phyloP scores from a whole-genome alignment of 768 basidiomycete genomes.

The Suillus brevipes region DNA sequence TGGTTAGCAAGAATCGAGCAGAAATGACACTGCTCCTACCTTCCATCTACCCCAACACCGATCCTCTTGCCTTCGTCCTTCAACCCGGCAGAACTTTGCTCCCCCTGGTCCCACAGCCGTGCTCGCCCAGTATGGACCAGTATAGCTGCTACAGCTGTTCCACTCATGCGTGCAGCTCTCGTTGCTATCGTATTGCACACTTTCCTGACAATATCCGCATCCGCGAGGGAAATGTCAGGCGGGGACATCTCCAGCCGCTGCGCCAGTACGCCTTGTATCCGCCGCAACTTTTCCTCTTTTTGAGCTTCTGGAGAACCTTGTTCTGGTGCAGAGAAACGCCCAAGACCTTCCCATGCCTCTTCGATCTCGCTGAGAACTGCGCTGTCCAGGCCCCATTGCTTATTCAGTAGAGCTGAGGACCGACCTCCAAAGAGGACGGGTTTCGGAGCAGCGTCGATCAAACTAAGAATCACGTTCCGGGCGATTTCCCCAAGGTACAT shows the following conservation, averaged over 20 bases:
- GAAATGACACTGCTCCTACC: conserved; percentile 42
- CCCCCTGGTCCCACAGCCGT: conserved; percentile 45
- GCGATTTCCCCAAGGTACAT: conserved; percentile 98
- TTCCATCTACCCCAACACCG: conserved; percentile 90
- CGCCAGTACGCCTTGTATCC: conserved; percentile 60
- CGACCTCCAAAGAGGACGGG: conserved; percentile 80
- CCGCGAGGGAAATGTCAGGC: conserved; percentile 54
- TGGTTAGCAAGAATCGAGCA: conserved; percentile 1
- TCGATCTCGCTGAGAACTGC: conserved; percentile 88
- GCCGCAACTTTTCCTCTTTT: conserved; percentile 42
- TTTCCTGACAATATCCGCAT: conserved; percentile 82
- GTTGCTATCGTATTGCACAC: conserved; percentile 74
- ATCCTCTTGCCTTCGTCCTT: conserved; percentile 50
- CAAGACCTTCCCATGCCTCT: conserved; percentile 63
- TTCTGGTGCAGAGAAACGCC: conserved; percentile 30
- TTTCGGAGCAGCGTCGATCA: conserved; percentile 74
- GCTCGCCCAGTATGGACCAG: conserved; percentile 79
- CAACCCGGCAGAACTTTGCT: conserved; percentile 9
- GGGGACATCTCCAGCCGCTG: conserved; percentile 45
- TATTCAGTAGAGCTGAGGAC: conserved; percentile 71
- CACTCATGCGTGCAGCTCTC: conserved; percentile 82
- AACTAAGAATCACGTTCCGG: conserved; percentile 78
- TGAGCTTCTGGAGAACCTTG: conserved; percentile 5
- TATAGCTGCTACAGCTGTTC: conserved; percentile 83
- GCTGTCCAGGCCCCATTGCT: conserved; percentile 93